Conservation (phyloP, 2,329 filamentous ascomycete genomes). For the Ascochyta lentis region DNA sequence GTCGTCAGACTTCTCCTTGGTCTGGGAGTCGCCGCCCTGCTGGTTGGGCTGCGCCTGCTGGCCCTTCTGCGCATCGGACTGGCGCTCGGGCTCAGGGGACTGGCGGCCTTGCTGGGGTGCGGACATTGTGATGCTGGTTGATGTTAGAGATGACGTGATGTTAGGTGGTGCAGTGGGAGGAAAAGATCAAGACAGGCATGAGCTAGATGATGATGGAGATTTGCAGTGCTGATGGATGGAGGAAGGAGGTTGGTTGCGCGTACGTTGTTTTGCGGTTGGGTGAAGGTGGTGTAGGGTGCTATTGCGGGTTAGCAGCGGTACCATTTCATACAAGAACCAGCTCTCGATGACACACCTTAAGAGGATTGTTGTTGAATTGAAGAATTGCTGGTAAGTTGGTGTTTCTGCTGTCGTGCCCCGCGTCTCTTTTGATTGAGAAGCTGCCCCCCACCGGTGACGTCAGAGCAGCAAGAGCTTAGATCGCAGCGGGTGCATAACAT, state of each 20-base stretch:
- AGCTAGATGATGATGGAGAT: not conserved
- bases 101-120: slow-evolving; percentile 71
- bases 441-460: slow-evolving; percentile 12
- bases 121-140: slow-evolving; percentile 64
- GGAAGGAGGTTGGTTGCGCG: not conserved
- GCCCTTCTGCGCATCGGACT: slow-evolving; percentile 69
- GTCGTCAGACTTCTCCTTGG: slow-evolving; percentile 54
- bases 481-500: slow-evolving; percentile 8
- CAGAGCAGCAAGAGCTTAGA: slow-evolving; percentile 8
- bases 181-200: not conserved
- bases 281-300: not conserved
- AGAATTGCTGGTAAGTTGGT: slow-evolving; percentile 1
- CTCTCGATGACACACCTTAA: not conserved
- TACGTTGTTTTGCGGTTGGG: slow-evolving; percentile 1
- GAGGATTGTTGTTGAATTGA: slow-evolving; percentile 4
- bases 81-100: slow-evolving; percentile 76
- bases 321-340: not conserved
- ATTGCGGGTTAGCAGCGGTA: not conserved
- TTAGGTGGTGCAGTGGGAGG: not conserved
- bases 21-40: slow-evolving; percentile 51
- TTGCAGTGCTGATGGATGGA: not conserved
- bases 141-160: slow-evolving; percentile 7
- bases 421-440: slow-evolving; percentile 15
- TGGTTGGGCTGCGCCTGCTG: slow-evolving; percentile 65
- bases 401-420: slow-evolving; percentile 9